These are phyloP conservation scores for Rhamnella rubrinervis DNA, from an alignment of 331 rosid genomes.

Conservation along the genomic window DNA sequence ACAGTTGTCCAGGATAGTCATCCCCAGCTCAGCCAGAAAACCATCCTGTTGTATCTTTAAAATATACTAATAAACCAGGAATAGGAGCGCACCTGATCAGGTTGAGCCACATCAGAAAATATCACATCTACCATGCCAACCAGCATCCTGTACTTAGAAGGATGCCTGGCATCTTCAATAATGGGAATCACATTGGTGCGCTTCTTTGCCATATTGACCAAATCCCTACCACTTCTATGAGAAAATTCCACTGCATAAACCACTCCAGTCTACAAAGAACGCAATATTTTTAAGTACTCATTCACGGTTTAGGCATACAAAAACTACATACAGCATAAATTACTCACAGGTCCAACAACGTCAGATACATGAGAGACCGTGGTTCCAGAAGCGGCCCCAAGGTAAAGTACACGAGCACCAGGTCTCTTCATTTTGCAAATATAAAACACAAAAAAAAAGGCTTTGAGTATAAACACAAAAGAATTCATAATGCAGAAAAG, in stretches of 20 bases:
- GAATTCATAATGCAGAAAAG: background rate
- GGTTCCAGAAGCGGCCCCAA: constrained; percentile 96
- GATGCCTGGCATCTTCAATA: constrained; percentile 57
- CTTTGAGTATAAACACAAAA: too few relatives aligned
- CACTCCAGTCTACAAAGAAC: constrained; percentile 54
- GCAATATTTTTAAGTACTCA: background rate
- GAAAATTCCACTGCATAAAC: constrained; percentile 96
- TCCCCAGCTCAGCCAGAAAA: too few relatives aligned
- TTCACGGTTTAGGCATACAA: background rate
- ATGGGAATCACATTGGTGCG: constrained; percentile 63
- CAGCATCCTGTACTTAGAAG: constrained; percentile 83
- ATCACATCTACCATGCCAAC: constrained; percentile 98
- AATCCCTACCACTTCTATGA: constrained; percentile 89
- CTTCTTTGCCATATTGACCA: constrained; percentile 95
- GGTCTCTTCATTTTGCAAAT: constrained; percentile 53
- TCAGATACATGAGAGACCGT: constrained; percentile 94
- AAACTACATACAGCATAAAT: background rate
- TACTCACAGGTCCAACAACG: constrained; percentile 83
- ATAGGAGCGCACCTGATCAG: constrained; percentile 74
- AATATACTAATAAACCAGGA: background rate
- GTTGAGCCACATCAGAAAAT: constrained; percentile 99
- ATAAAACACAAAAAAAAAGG: background rate
- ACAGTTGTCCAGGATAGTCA: too few relatives aligned
- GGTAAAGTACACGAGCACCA: constrained; percentile 77
- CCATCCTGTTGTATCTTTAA: too few relatives aligned